phyloP scores from a whole-genome alignment of 257 asterid genomes.

The Fraxinus anomala region DNA sequence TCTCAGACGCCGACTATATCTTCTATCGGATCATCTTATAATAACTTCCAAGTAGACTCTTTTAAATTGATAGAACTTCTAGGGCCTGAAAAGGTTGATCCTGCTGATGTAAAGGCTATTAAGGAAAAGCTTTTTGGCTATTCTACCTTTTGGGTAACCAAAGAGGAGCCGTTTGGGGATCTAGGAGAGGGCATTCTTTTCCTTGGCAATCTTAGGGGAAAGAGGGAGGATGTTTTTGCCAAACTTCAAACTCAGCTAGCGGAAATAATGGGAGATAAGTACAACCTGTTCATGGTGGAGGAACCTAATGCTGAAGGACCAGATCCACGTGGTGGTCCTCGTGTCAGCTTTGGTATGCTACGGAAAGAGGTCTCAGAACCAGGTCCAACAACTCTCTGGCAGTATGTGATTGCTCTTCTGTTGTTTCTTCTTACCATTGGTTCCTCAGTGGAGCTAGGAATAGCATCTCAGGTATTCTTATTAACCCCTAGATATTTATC shows the following conservation, averaged over 20 bases:
- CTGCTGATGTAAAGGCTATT: slow-evolving; percentile 71
- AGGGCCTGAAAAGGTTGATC: slow-evolving; percentile 94
- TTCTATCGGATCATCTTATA: slow-evolving; percentile 58
- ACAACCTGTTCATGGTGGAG: slow-evolving; percentile 92
- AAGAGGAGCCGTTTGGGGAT: slow-evolving; percentile 92
- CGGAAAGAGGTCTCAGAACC: slow-evolving; percentile 96
- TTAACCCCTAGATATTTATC: slow-evolving; percentile 7
- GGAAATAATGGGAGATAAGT: slow-evolving; percentile 83
- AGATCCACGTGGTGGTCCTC: slow-evolving; percentile 97
- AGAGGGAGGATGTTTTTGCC: slow-evolving; percentile 73
- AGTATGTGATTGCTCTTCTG: slow-evolving; percentile 84
- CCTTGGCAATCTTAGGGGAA: slow-evolving; percentile 89
- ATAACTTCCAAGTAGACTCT: slow-evolving; percentile 85
- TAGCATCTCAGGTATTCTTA: slow-evolving; percentile 79
- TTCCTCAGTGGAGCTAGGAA: slow-evolving; percentile 88
- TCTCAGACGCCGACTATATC: slow-evolving; percentile 54
- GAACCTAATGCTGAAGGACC: slow-evolving; percentile 89
- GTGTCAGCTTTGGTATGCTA: slow-evolving; percentile 93
- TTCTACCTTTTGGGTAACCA: slow-evolving; percentile 91
- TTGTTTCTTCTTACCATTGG: slow-evolving; percentile 85
- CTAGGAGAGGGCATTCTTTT: slow-evolving; percentile 87
- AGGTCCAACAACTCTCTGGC: slow-evolving; percentile 88
- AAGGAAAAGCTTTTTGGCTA: slow-evolving; percentile 91
- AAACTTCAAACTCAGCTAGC: slow-evolving; percentile 75
- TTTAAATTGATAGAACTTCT: slow-evolving; percentile 88